Evolutionary conservation across 805 yeast species (phyloP), one percentile per base, ranked within the genome.

Genomic region (Hanseniaspora valbyensis): DNA sequence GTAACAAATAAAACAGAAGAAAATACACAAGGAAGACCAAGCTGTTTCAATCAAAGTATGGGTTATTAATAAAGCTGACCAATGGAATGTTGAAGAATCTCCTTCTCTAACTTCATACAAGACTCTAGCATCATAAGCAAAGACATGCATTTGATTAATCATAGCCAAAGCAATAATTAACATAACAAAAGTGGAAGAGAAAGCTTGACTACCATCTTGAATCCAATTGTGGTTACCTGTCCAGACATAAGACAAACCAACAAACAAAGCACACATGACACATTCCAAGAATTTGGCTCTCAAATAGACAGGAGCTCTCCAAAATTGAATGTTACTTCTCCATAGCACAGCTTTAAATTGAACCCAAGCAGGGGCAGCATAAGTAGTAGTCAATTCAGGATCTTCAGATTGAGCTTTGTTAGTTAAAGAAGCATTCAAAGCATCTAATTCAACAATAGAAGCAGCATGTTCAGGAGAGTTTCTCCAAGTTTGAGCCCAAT

Each of bases 91-190:
- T 59, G 74, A 80, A 1, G 87, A 78, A 28, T 84, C 83, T 48
- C 83, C 72, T 64, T 81, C 89, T 64, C 89, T 74, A 41, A 75
- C 83, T 63, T 81, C 88, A 57, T 78, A 81, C 33, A 81, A 63
- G 53, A 75, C 76, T 66, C 88, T 71, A 58, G 78, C 80, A 42
- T 65, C 62, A 42, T 75, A 75, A 57, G 71, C 83, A 59, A 75
- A 68, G 24, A 84, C 85, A 54, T 78, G 71, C 67, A 76, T 70
- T 62, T 82, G 88, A 58, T 80, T 76, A 42, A 75, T 66, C 68
- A 80, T 66, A 25, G 80, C 74, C 54, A 71, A 65, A 58, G 79
- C 64, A 54, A 71, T 64, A 59, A 76, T 63, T 42, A 75, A 57
- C 56, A 76, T 69, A 80, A 78, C 75, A 62, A 78, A 78, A 50